A percentile compares a stretch with the other conserved stretches of the same genome.
These are phyloP conservation scores for Epichloe gansuensis DNA, from an alignment of 2,329 filamentous ascomycete genomes.

Conservation along the genomic window DNA sequence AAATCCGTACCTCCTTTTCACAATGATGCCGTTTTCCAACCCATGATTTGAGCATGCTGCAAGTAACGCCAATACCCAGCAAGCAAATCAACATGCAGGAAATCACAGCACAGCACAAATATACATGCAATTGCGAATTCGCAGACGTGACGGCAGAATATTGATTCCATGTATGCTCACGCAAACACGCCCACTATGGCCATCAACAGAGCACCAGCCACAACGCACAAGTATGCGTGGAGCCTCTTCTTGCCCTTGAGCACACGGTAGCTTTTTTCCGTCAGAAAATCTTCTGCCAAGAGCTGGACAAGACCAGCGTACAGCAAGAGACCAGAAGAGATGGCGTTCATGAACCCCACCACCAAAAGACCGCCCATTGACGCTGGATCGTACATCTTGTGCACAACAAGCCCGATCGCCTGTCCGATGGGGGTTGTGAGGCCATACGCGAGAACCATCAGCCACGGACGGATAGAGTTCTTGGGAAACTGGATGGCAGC, in stretches of 20 bases:
- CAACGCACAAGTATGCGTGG: slow-evolving; percentile 50
- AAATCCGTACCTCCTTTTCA: no score
- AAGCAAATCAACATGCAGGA: no score
- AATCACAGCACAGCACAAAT: no score
- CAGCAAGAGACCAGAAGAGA: slow-evolving; percentile 65
- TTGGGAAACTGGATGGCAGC: slow-evolving; percentile 68
- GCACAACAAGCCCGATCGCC: slow-evolving; percentile 65
- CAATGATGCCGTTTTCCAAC: no score
- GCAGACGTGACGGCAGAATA: not conserved
- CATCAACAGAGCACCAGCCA: slow-evolving; percentile 54
- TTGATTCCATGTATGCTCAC: slow-evolving; percentile 17
- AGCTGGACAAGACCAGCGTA: slow-evolving; percentile 78
- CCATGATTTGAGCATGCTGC: no score
- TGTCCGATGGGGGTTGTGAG: slow-evolving; percentile 71
- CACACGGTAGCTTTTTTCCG: slow-evolving; percentile 58
- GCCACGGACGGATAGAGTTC: slow-evolving; percentile 63
- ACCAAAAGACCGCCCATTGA: slow-evolving; percentile 57
- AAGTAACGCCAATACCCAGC: no score
- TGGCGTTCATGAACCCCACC: slow-evolving; percentile 79
- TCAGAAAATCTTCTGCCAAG: slow-evolving; percentile 71
- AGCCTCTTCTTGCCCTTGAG: slow-evolving; percentile 49
- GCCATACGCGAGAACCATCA: slow-evolving; percentile 69
- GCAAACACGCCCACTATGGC: slow-evolving; percentile 62
- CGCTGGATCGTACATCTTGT: slow-evolving; percentile 68
- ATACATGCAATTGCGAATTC: no score